Percentiles rank a stretch among this genome's conserved stretches.
Evolutionary conservation across 352 stramenopile species (phyloP).

Genomic region (Phytophthora vignae): DNA sequence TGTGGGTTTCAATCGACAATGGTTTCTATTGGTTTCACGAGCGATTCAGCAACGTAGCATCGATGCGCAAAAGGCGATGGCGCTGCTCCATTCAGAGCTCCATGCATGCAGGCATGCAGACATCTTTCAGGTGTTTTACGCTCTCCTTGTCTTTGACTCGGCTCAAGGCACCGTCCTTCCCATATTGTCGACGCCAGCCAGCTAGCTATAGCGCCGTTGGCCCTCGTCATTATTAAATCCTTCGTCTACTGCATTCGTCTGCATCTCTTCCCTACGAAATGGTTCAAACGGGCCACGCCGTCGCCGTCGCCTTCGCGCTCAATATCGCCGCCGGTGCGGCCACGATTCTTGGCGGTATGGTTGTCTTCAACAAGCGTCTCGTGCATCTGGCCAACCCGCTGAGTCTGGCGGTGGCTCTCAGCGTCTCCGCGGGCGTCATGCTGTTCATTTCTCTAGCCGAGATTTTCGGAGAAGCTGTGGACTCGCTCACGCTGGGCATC

Average conservation of each 20-base stretch:
- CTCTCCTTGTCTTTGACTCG: constrained; percentile 20
- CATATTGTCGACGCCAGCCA: neutral
- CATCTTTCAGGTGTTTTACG: constrained; percentile 9
- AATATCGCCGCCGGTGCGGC: constrained; percentile 54
- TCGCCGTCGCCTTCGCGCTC: constrained; percentile 51
- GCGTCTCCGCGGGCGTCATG: constrained; percentile 67
- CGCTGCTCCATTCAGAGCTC: constrained; percentile 13
- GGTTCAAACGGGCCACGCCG: constrained; percentile 44
- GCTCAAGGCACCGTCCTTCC: neutral
- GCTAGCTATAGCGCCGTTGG: neutral
- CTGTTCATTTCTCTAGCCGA: constrained; percentile 74
- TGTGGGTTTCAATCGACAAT: constrained; percentile 6
- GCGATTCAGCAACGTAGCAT: constrained; percentile 16
- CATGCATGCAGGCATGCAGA: neutral
- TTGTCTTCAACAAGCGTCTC: constrained; percentile 58
- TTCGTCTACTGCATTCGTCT: neutral
- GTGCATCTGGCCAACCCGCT: constrained; percentile 55
- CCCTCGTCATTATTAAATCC: constrained; percentile 22
- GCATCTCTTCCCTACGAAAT: constrained; percentile 17
- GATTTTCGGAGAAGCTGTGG: constrained; percentile 53
- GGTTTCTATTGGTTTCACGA: constrained; percentile 2
- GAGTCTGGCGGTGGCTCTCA: constrained; percentile 56
- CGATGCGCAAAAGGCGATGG: constrained; percentile 11
- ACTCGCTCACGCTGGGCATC: constrained; percentile 35
- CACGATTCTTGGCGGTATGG: constrained; percentile 54